These are phyloP conservation scores for Margaritispora aquatica DNA, from an alignment of 495 filamentous ascomycete species.

Conservation along the genomic window DNA sequence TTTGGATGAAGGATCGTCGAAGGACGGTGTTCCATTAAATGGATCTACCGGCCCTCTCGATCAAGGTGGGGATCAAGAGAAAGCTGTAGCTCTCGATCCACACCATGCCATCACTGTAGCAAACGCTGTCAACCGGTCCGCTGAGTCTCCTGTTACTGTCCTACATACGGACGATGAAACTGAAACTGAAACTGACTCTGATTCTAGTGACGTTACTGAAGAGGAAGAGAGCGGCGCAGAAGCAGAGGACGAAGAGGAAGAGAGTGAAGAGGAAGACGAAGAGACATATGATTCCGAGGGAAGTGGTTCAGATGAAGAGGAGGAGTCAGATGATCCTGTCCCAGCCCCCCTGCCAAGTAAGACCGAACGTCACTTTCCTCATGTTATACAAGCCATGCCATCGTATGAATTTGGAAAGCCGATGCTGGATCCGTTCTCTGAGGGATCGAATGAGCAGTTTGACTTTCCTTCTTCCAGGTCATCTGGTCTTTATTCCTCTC, in stretches of 20 bases:
- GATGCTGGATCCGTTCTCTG: neutral
- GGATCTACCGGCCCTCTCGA: neutral
- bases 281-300: neutral
- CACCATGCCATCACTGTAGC: neutral
- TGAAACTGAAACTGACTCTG: neutral
- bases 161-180: slow-evolving; percentile 5
- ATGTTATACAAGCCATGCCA: neutral
- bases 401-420: neutral
- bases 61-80: neutral
- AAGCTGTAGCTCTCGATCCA: neutral
- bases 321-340: neutral
- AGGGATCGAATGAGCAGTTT: neutral
- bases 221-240: neutral
- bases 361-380: neutral
- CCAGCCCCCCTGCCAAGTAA: neutral
- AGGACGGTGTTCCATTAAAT: neutral
- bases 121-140: neutral
- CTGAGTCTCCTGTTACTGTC: slow-evolving; percentile 11
- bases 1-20: neutral
- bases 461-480: neutral
- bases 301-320: neutral
- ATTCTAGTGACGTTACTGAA: neutral
- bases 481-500: slow-evolving; percentile 7
- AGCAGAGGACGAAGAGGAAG: slow-evolving; percentile 9
- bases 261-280: neutral